phyloP scores from a whole-genome alignment of 257 asterid species.

The Leonotis leonurus region DNA sequence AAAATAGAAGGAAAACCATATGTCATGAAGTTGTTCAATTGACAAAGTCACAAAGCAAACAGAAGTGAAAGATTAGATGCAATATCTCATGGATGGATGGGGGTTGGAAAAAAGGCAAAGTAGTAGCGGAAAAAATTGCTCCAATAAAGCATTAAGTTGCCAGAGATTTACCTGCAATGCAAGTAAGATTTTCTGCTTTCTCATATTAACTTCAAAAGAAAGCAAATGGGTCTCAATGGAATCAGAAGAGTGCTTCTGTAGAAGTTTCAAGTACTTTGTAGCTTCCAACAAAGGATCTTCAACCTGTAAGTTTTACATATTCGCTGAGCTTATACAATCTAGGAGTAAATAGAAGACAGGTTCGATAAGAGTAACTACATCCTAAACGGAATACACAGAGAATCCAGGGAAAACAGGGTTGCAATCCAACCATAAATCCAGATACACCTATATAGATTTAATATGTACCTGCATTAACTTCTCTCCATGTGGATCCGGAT shows the following conservation, averaged over 20 bases:
- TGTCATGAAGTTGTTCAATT: too few species aligned
- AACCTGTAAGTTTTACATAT: slow-evolving; percentile 41
- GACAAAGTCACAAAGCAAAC: too few species aligned
- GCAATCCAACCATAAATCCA: slow-evolving; percentile 5
- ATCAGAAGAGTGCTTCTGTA: slow-evolving; percentile 85
- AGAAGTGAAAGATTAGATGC: too few species aligned
- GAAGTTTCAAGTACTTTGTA: slow-evolving; percentile 88
- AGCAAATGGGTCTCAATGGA: slow-evolving; percentile 74
- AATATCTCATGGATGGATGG: too few species aligned
- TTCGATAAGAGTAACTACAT: neutral
- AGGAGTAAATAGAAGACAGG: neutral
- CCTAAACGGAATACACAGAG: neutral
- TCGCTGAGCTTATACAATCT: neutral
- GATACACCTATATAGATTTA: neutral
- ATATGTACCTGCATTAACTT: slow-evolving; percentile 67
- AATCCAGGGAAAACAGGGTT: slow-evolving; percentile 6
- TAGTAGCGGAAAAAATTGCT: neutral
- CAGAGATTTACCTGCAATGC: slow-evolving; percentile 65
- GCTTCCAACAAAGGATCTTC: slow-evolving; percentile 92
- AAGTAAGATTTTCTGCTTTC: slow-evolving; percentile 73
- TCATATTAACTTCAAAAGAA: slow-evolving; percentile 86
- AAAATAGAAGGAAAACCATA: too few species aligned
- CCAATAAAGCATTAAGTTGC: neutral
- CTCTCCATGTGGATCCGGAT: slow-evolving; percentile 89
- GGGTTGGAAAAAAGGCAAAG: too few species aligned